These are phyloP conservation scores for Lasiosphaeria miniovina DNA, from an alignment of 495 filamentous ascomycete species.

Conservation along the genomic window DNA sequence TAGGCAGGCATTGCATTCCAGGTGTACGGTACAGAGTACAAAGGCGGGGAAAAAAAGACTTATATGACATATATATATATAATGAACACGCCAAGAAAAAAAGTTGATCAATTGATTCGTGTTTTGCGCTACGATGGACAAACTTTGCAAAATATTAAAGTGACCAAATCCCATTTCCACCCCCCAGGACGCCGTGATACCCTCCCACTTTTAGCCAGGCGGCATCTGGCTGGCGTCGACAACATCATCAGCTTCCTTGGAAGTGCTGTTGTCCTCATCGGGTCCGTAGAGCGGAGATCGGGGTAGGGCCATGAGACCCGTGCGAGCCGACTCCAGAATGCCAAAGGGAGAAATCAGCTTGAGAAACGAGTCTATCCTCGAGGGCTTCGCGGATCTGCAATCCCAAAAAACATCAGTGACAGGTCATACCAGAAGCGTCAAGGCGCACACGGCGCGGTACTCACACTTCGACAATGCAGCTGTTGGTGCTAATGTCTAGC, in stretches of 20 bases:
- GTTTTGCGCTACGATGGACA: neutral
- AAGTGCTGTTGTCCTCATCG: constrained; percentile 68
- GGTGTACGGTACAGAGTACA: constrained; percentile 6
- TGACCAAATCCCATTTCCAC: constrained; percentile 16
- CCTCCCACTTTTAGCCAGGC: constrained; percentile 63
- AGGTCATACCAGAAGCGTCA: neutral
- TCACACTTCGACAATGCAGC: constrained; percentile 97
- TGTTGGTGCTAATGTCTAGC: constrained; percentile 94
- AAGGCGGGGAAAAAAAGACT: neutral
- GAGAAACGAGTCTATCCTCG: constrained; percentile 93
- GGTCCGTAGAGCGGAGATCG: constrained; percentile 80
- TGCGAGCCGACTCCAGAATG: constrained; percentile 90
- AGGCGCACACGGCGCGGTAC: constrained; percentile 29
- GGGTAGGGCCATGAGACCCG: constrained; percentile 93
- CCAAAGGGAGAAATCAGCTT: constrained; percentile 95
- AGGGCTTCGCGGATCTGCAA: constrained; percentile 82
- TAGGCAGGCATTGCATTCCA: constrained; percentile 19
- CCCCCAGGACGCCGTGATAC: neutral
- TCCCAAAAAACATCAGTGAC: constrained; percentile 16
- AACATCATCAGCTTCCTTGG: constrained; percentile 85
- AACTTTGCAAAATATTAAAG: constrained; percentile 15
- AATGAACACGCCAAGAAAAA: neutral
- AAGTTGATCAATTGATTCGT: constrained; percentile 9
- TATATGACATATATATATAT: neutral
- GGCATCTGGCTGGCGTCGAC: constrained; percentile 92